phyloP scores from a whole-genome alignment of 805 yeast genomes.

The Hemisphaericaspora nanyangensis region DNA sequence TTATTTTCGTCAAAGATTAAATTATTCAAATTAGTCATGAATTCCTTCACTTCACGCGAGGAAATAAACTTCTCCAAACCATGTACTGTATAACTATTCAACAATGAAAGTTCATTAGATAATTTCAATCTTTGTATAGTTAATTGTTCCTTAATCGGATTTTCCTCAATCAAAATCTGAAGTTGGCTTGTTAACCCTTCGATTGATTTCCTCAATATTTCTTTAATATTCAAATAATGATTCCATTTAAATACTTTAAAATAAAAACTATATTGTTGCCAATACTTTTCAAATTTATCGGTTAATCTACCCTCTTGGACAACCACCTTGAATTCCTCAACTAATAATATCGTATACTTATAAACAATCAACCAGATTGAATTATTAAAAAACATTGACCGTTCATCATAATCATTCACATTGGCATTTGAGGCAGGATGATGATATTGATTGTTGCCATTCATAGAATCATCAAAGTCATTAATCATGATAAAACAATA shows the following conservation, averaged over 20 bases:
- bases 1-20: background rate
- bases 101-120: conserved; percentile 2
- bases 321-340: conserved; percentile 10
- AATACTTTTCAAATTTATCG: conserved; percentile 2
- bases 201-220: conserved; percentile 13
- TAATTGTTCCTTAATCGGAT: background rate
- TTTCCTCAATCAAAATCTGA: too few species aligned
- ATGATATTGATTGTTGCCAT: background rate
- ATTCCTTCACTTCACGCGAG: background rate
- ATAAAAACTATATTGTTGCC: conserved; percentile 15
- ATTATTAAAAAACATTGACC: conserved; percentile 10
- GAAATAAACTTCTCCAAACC: conserved; percentile 2
- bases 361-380: conserved; percentile 18
- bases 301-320: background rate
- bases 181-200: too few species aligned
- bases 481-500: conserved; percentile 18
- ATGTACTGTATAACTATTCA: conserved; percentile 1
- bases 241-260: conserved; percentile 15
- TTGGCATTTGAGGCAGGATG: conserved; percentile 25
- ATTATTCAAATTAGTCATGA: background rate
- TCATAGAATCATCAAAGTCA: conserved; percentile 15
- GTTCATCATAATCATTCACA: conserved; percentile 1
- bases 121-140: conserved; percentile 2
- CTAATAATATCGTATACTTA: conserved; percentile 12
- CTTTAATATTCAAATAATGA: conserved; percentile 16